Evolutionary conservation across 2,329 filamentous ascomycete species (phyloP).

Genomic region (Macroventuria anomochaeta): DNA sequence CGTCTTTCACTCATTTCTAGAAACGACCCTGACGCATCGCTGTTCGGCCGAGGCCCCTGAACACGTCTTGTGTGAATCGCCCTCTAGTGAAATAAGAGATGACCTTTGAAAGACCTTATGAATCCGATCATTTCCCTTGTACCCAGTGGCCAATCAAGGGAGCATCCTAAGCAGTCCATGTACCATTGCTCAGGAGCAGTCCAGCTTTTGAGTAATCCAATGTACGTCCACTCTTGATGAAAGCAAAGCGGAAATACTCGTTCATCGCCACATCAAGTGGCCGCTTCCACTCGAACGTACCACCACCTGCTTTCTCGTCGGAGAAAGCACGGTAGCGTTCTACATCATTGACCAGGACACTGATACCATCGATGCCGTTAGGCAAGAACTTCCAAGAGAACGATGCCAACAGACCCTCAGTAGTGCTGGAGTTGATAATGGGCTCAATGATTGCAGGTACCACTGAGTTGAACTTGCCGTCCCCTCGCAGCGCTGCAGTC

Average conservation of each 20-base stretch:
- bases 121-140: no score
- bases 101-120: no score
- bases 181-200: conserved; percentile 36
- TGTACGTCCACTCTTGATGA: conserved; percentile 35
- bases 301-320: conserved; percentile 23
- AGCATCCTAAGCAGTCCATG: no score
- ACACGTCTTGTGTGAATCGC: no score
- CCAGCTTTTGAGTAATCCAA: conserved; percentile 44
- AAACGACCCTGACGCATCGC: neutral
- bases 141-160: no score
- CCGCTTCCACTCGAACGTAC: conserved; percentile 47
- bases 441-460: conserved; percentile 57
- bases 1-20: neutral
- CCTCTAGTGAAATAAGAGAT: no score
- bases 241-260: conserved; percentile 48
- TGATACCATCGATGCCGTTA: conserved; percentile 70
- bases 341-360: conserved; percentile 82
- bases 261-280: conserved; percentile 40
- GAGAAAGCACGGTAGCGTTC: conserved; percentile 61
- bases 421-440: conserved; percentile 18
- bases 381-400: conserved; percentile 63
- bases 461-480: conserved; percentile 60
- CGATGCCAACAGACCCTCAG: conserved; percentile 59
- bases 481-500: conserved; percentile 68
- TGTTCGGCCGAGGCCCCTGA: no score